Conservation (phyloP, 305 asterid genomes). For the Stenogyne calaminthoides region DNA sequence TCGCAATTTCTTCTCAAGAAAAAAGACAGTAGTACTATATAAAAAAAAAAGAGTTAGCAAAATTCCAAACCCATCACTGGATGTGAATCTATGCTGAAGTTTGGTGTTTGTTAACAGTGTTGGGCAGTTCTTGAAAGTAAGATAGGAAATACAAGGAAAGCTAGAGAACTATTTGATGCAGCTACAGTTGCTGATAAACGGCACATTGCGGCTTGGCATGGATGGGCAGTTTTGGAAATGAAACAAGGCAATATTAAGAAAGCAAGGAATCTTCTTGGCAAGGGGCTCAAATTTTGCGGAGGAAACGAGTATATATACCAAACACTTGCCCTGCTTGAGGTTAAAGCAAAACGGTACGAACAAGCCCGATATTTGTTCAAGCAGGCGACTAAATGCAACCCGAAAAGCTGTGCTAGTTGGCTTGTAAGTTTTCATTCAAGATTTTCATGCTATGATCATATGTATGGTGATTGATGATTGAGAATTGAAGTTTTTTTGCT, state of each 20-base stretch:
- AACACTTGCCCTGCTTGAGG: constrained; percentile 93
- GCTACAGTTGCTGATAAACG: constrained; percentile 93
- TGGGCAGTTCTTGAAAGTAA: constrained; percentile 95
- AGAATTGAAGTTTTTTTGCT: neutral
- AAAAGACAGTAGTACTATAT: too few species aligned
- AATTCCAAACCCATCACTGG: neutral
- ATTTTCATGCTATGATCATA: neutral
- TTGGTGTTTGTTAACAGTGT: constrained; percentile 53
- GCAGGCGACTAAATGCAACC: constrained; percentile 90
- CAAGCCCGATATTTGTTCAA: constrained; percentile 86
- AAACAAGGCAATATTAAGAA: constrained; percentile 81
- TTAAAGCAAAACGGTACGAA: constrained; percentile 72
- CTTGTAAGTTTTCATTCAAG: constrained; percentile 60
- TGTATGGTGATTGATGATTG: neutral
- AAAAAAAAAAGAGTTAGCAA: neutral
- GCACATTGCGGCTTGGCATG: constrained; percentile 98
- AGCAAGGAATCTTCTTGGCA: constrained; percentile 87
- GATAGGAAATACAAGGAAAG: constrained; percentile 80
- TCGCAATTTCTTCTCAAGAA: too few species aligned
- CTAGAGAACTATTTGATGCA: constrained; percentile 89
- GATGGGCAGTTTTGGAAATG: constrained; percentile 96
- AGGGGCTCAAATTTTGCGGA: constrained; percentile 82
- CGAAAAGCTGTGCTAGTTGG: constrained; percentile 98
- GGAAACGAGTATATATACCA: constrained; percentile 93
- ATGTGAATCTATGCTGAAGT: constrained; percentile 23